A percentile compares a stretch with the other conserved stretches of the same genome.
phyloP scores from a whole-genome alignment of 2,329 filamentous ascomycete species.

The Fusarium foetens region DNA sequence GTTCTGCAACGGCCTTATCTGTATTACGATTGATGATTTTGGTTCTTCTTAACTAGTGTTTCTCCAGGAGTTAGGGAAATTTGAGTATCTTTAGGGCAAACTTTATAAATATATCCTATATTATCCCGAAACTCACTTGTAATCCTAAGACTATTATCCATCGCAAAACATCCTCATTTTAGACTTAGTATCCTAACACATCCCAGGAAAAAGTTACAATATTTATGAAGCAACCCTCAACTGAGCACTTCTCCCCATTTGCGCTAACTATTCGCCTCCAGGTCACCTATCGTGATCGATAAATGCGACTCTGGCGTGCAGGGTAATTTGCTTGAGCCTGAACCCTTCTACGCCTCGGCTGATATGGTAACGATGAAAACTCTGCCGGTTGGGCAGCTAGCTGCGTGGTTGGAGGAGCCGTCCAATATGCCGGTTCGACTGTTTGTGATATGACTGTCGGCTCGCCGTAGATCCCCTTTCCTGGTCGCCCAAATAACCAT shows the following conservation, averaged over 20 bases:
- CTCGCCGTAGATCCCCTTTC: conserved; percentile 14
- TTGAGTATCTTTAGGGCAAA: conserved; percentile 1
- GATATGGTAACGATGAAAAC: conserved; percentile 17
- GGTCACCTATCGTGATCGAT: not conserved
- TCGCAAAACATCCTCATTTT: not conserved
- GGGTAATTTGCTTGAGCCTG: conserved; percentile 8
- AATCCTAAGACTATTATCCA: not conserved
- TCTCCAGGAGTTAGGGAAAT: conserved; percentile 28
- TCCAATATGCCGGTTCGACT: conserved; percentile 14
- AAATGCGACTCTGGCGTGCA: not conserved
- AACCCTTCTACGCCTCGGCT: conserved; percentile 9
- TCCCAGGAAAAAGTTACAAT: not conserved
- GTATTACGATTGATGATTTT: conserved; percentile 39
- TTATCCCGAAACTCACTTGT: not conserved
- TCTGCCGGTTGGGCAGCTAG: not conserved
- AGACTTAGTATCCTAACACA: not conserved
- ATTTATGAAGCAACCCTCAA: not conserved
- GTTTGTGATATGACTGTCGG: conserved; percentile 21
- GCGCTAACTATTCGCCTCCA: not conserved
- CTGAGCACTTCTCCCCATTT: not conserved
- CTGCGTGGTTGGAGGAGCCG: not conserved
- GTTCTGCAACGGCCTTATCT: conserved; percentile 27
- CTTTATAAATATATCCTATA: not conserved
- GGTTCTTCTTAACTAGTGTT: conserved; percentile 10
- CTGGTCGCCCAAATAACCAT: conserved; percentile 43